Evolutionary conservation across 169 alveolate species (phyloP).

Genomic region (Plasmodium malariae): DNA sequence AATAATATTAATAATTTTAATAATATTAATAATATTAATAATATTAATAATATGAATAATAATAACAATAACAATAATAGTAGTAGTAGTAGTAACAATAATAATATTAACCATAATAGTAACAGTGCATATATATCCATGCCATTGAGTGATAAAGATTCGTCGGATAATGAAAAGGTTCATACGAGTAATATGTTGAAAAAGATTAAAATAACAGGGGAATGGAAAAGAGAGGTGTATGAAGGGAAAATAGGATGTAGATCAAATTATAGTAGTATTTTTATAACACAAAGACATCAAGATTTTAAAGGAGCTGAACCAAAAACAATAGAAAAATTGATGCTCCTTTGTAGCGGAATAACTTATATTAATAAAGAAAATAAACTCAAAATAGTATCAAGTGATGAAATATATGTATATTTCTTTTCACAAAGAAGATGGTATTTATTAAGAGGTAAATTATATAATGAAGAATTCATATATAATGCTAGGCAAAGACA

Average conservation of each 20-base stretch:
- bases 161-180: background rate
- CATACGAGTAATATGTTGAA: slow-evolving; percentile 5
- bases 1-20: too few relatives aligned
- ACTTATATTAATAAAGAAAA: slow-evolving; percentile 77
- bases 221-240: slow-evolving; percentile 87
- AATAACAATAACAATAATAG: background rate
- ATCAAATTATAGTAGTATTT: slow-evolving; percentile 89
- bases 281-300: slow-evolving; percentile 90
- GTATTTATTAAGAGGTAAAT: slow-evolving; percentile 84
- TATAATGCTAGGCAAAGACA: slow-evolving; percentile 86
- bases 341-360: slow-evolving; percentile 86
- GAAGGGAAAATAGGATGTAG: slow-evolving; percentile 90
- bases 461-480: slow-evolving; percentile 82
- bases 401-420: slow-evolving; percentile 85
- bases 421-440: slow-evolving; percentile 86
- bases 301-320: slow-evolving; percentile 87
- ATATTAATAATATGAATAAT: background rate
- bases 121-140: background rate
- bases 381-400: slow-evolving; percentile 79
- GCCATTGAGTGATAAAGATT: background rate
- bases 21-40: background rate
- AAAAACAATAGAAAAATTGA: slow-evolving; percentile 85
- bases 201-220: slow-evolving; percentile 78
- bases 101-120: background rate
- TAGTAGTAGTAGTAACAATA: background rate